A percentile compares a stretch with the other conserved stretches of the same genome.
These are phyloP conservation scores for Solanum piurae DNA, from an alignment of 257 asterid genomes.

Conservation along the genomic window DNA sequence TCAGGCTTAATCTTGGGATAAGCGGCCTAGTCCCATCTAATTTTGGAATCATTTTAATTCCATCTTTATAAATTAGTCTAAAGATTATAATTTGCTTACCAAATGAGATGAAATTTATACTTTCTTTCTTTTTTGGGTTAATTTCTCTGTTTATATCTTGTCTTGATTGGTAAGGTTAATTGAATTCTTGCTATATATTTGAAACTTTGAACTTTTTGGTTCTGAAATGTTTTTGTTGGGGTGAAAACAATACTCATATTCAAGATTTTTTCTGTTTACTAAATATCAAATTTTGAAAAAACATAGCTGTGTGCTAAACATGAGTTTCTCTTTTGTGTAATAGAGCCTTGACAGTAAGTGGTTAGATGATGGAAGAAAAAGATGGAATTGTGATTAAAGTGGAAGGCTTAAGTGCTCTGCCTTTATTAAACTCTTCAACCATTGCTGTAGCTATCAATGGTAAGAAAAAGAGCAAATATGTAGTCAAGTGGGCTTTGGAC, in stretches of 20 bases:
- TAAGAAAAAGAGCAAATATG: conserved; percentile 41
- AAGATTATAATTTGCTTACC: neutral
- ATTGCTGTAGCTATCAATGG: conserved; percentile 58
- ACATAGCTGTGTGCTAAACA: neutral
- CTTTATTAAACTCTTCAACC: conserved; percentile 20
- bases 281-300: neutral
- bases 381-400: neutral
- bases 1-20: neutral
- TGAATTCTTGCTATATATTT: neutral
- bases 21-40: neutral
- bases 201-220: neutral
- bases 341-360: neutral
- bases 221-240: neutral
- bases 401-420: conserved; percentile 21
- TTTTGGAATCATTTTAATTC: neutral
- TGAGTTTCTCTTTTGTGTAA: neutral
- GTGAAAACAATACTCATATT: neutral
- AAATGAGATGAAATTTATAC: neutral
- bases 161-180: neutral
- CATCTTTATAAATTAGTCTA: neutral
- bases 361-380: neutral
- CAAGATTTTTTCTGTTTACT: neutral
- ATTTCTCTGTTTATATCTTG: neutral
- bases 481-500: conserved; percentile 81
- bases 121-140: neutral